Evolutionary conservation across 1,284 basidiomycete genomes (phyloP).

Genomic region (Laetiporus sulphureus): DNA sequence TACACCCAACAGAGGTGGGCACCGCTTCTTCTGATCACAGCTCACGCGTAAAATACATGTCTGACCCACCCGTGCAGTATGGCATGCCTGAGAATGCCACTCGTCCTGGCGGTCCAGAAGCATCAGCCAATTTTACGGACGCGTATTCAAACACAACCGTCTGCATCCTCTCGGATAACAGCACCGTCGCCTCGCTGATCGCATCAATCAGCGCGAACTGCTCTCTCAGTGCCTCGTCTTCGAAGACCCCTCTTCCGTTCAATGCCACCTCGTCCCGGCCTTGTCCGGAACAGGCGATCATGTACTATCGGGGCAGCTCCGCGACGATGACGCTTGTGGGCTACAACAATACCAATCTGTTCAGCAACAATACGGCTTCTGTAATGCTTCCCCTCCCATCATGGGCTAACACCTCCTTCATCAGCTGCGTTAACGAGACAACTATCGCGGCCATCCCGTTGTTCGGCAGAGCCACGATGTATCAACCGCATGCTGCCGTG

Average conservation of each 20-base stretch:
- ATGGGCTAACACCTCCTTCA: conserved; percentile 37
- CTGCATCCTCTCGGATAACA: conserved; percentile 51
- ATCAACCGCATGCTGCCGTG: no score
- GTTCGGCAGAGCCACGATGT: no score
- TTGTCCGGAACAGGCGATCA: conserved; percentile 44
- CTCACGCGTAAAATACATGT: no score
- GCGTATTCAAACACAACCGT: conserved; percentile 40
- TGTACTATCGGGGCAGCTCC: conserved; percentile 55
- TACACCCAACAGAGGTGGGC: no score
- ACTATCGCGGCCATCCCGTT: conserved; percentile 44
- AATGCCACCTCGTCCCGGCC: conserved; percentile 27
- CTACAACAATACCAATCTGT: conserved; percentile 54
- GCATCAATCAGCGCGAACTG: conserved; percentile 42
- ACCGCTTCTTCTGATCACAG: no score
- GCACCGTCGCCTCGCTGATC: conserved; percentile 45
- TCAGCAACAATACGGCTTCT: conserved; percentile 31
- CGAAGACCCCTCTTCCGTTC: conserved; percentile 25
- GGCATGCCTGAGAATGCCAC: conserved; percentile 43
- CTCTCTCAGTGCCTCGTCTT: conserved; percentile 24
- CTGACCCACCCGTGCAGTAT: conserved; percentile 38
- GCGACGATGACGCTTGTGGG: conserved; percentile 51
- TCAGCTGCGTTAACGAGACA: conserved; percentile 51
- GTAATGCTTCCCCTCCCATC: conserved; percentile 42
- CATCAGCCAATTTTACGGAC: conserved; percentile 44
- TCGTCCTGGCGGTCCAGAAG: conserved; percentile 53